Percentiles rank a stretch among this genome's conserved stretches.
phyloP scores from a whole-genome alignment of 1,139 yeast species.

The Arxiozyma bovina region DNA sequence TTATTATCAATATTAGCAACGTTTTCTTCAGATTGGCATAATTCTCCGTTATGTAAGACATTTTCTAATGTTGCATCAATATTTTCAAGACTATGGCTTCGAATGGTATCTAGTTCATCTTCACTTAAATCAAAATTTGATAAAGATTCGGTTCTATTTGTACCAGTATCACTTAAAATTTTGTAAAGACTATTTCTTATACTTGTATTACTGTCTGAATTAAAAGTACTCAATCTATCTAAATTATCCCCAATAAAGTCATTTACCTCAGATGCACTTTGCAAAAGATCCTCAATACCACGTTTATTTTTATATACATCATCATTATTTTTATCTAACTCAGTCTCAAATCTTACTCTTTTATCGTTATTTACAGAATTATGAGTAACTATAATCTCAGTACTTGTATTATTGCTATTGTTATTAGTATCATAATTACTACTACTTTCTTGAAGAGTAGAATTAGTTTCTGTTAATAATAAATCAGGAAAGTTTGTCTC shows the following conservation, averaged over 20 bases:
- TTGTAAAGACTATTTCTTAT: constrained; percentile 7
- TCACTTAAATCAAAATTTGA: constrained; percentile 30
- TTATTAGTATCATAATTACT: neutral
- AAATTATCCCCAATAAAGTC: constrained; percentile 23
- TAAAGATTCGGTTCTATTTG: constrained; percentile 23
- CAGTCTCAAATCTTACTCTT: constrained; percentile 20
- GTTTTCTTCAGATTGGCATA: neutral
- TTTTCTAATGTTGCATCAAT: constrained; percentile 2
- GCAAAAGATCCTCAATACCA: constrained; percentile 25
- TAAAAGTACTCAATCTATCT: constrained; percentile 19
- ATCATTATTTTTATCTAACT: constrained; percentile 7
- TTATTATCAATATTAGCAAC: neutral
- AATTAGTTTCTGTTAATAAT: constrained; percentile 1
- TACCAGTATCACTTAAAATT: constrained; percentile 17
- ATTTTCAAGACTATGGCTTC: constrained; percentile 2
- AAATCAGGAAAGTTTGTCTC: constrained; percentile 21
- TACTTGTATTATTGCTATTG: neutral
- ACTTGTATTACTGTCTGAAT: constrained; percentile 10
- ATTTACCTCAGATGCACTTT: constrained; percentile 25
- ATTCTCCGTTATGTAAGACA: neutral
- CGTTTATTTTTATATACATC: constrained; percentile 13
- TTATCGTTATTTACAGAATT: constrained; percentile 9
- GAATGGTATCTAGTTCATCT: constrained; percentile 9
- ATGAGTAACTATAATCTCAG: neutral
- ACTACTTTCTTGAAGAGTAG: neutral